phyloP scores from a whole-genome alignment of 139 green algal species.

The Desmodesmus armatus region DNA sequence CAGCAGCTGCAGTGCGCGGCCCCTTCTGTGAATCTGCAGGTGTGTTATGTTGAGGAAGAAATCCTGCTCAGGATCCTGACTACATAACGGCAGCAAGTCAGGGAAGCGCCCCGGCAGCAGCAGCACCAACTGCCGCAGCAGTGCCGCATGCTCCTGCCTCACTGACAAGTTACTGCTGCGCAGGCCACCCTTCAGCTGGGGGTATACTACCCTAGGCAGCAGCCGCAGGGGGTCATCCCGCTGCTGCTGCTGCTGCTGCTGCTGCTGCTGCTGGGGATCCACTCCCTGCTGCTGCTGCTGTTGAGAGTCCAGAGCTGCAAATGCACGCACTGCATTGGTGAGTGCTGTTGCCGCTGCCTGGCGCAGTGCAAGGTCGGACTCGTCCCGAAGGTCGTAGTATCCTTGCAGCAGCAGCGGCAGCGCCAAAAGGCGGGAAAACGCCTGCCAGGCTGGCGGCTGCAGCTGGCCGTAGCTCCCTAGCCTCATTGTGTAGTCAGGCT shows the following conservation, averaged over 20 bases:
- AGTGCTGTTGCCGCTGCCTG: constrained; percentile 70
- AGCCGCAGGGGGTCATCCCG: constrained; percentile 52
- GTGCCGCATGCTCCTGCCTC: constrained; percentile 81
- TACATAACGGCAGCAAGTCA: constrained; percentile 65
- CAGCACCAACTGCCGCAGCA: constrained; percentile 71
- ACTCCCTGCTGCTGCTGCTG: constrained; percentile 16
- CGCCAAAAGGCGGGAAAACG: constrained; percentile 47
- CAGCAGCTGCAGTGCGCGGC: constrained; percentile 50
- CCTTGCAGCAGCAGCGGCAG: constrained; percentile 72
- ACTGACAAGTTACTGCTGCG: constrained; percentile 63
- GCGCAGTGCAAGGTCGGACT: constrained; percentile 77
- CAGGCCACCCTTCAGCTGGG: constrained; percentile 67
- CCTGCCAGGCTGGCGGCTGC: constrained; percentile 54
- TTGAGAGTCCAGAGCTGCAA: constrained; percentile 24
- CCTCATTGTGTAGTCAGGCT: constrained; percentile 61
- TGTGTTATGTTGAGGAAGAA: constrained; percentile 88
- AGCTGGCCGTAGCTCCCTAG: constrained; percentile 74
- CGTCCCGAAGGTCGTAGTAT: constrained; percentile 74
- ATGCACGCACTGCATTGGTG: constrained; percentile 43
- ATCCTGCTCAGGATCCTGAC: constrained; percentile 72
- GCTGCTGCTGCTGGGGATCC: constrained; percentile 24
- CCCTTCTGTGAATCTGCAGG: constrained; percentile 80
- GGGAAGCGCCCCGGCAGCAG: constrained; percentile 61
- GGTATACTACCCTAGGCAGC: constrained; percentile 67
- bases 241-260: not conserved